A percentile compares a stretch with the other conserved stretches of the same genome.
phyloP scores from a whole-genome alignment of 1,284 basidiomycete species.

The Termitomyces sp. region DNA sequence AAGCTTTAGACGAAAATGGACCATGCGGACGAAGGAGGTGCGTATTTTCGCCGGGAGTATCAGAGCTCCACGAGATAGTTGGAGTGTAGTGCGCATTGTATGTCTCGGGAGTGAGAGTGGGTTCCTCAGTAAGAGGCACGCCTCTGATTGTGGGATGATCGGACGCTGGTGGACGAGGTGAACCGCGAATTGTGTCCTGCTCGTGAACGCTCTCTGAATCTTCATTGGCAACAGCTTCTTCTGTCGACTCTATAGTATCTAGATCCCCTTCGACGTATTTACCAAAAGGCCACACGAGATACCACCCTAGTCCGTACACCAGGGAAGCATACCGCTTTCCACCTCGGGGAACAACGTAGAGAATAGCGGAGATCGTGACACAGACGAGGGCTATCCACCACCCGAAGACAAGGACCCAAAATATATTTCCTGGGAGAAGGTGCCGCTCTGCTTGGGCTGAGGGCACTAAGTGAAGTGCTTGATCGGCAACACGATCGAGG shows the following conservation, averaged over 20 bases:
- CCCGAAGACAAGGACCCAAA: conserved; percentile 86
- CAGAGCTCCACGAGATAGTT: conserved; percentile 27
- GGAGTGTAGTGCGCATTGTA: conserved; percentile 25
- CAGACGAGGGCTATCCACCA: conserved; percentile 87
- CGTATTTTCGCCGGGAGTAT: conserved; percentile 31
- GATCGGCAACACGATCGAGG: conserved; percentile 93
- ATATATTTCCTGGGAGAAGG: conserved; percentile 87
- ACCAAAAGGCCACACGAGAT: conserved; percentile 97
- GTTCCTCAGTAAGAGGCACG: conserved; percentile 26
- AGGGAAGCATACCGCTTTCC: conserved; percentile 85
- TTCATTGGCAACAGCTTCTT: conserved; percentile 37
- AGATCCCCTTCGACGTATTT: conserved; percentile 94
- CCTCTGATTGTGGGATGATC: conserved; percentile 20
- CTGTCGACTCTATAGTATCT: conserved; percentile 32
- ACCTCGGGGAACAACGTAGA: conserved; percentile 76
- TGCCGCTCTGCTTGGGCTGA: conserved; percentile 90
- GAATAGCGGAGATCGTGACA: conserved; percentile 59
- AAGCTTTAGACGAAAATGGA: conserved; percentile 52
- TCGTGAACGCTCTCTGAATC: conserved; percentile 19
- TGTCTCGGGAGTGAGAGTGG: conserved; percentile 30
- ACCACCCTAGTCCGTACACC: conserved; percentile 91
- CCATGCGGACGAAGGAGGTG: conserved; percentile 33
- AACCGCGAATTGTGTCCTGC: conserved; percentile 29
- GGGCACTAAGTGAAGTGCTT: conserved; percentile 87
- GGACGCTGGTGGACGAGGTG: conserved; percentile 18